These are phyloP conservation scores for Beauveria sp. DNA, from an alignment of 2,329 filamentous ascomycete genomes.

Conservation along the genomic window DNA sequence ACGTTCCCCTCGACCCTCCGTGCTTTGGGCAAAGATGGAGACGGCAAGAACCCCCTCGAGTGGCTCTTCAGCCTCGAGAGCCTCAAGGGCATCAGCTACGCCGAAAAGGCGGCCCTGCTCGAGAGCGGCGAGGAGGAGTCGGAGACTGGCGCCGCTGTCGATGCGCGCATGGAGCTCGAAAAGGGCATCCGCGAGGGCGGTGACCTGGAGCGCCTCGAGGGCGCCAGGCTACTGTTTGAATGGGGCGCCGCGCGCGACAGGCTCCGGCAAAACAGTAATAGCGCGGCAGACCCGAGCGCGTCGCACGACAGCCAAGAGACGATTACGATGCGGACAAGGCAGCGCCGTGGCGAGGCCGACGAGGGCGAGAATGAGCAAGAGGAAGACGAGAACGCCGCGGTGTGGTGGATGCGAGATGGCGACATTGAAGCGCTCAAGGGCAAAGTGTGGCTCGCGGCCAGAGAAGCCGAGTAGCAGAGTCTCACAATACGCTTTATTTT, in stretches of 20 bases:
- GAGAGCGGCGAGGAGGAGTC: conserved; percentile 41
- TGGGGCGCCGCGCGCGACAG: conserved; percentile 42
- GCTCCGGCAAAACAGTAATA: conserved; percentile 17
- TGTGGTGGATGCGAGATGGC: conserved; percentile 50
- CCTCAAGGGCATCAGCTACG: conserved; percentile 48
- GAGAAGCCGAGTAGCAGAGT: conserved; percentile 24
- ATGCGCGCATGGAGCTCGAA: conserved; percentile 62
- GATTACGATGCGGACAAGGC: conserved; percentile 15
- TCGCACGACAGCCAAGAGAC: conserved; percentile 29
- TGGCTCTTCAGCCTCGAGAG: conserved; percentile 64
- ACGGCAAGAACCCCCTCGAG: conserved; percentile 46
- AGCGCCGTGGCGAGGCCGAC: conserved; percentile 17
- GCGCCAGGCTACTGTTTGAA: conserved; percentile 45
- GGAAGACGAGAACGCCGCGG: conserved; percentile 21
- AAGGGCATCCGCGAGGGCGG: conserved; percentile 33
- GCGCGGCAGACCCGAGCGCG: conserved; percentile 6
- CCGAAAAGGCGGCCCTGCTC: conserved; percentile 59
- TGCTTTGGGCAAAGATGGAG: conserved; percentile 49
- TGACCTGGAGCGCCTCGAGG: conserved; percentile 38
- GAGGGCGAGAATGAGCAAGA: conserved; percentile 17
- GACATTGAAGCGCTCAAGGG: conserved; percentile 49
- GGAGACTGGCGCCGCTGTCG: conserved; percentile 49
- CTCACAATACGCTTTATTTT: neutral
- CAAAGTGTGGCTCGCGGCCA: conserved; percentile 42
- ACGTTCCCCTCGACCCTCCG: conserved; percentile 68